Base-by-base conservation (phyloP, 371 early-diverging fungal species). In the Rhizopus arrhizus region DNA sequence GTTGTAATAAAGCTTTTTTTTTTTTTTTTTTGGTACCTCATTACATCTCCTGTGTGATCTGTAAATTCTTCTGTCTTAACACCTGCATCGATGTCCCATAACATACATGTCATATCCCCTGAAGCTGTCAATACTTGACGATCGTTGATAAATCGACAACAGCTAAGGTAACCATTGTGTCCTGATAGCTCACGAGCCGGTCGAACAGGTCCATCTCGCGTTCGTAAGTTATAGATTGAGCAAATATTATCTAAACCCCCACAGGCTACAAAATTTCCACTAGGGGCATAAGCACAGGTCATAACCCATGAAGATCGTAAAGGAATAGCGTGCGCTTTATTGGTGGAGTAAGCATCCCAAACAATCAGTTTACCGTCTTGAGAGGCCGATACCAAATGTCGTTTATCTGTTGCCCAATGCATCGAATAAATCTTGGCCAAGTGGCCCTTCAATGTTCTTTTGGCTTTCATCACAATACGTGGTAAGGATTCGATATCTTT, bases 301-400 rank as follows among this genome's bases (percentile, higher is more conserved):
- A 99, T 99, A 56, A 99, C 99, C 99, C 99, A 99, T 7, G 97
- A 95, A 0, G 98, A 97, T 29, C 95, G 89, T 53, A 99, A 77
- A 13, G 98, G 97, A 70, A 99, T 97, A 34, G 98, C 98, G 69
- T 94, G 92, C 41, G 96, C 86, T 78, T 99, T 99, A 86, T 99
- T 97, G 57, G 98, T 95, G 36, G 95, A 90, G 69, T 91, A 95
- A 10, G 97, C 95, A 70, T 99, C 97, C 98, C 99, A 99, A 22
- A 98, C 97, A 45, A 99, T 94, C 53, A 99, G 81, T 75, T 98
- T 99, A 61, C 99, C 98, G 73, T 99, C 99, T 78, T 99, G 99
- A 48, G 98, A 97, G 9, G 98, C 98, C 34, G 93, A 92, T 15
- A 99, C 98, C 10, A 99, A 74, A 67, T 96, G 97, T 32, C 94